Evolutionary conservation across 1,284 basidiomycete species (phyloP), one percentile per base, ranked within the genome.

Genomic region (Anthracocystis setariae): DNA sequence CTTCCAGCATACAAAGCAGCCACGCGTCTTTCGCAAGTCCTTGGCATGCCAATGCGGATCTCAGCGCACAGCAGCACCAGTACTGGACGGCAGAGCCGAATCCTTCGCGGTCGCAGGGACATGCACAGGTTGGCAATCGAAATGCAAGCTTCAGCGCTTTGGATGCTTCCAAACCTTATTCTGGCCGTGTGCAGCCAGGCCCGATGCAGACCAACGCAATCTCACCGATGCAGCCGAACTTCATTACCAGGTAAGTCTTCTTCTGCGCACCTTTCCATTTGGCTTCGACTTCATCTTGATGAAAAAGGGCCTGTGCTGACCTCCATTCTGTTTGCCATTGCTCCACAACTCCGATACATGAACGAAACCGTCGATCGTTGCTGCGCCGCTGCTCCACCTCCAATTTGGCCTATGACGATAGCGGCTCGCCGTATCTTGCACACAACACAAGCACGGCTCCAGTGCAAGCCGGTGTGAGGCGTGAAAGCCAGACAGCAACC

Each of bases 101-200:
- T 27, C 5, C 12, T 37, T 13, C 35, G 12, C 7, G 40, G 9
- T 23, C 12, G 2, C 20, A 42, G 9, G 20, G 40, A 8, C 20
- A 21, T 23, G 40, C 17, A 10, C 40, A 42, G 5, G 10, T 23
- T 23, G 42, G 39, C n/a, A n/a, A 27, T 37, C 44, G 40, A 24
- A 49, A 42, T 23, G 18, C 54, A 21, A 35, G 25, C n/a, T 51
- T 45, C 3, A 56, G 52, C 35, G 50, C 64, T 8, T 66, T 55
- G 56, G 50, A 66, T 37, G 20, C 32, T 7, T 35, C 21, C 46
- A 53, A 58, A 49, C 55, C 55, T 57, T 57, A 53, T 57, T 37
- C 54, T 21, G 35, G 13, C 15, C 43, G 43, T 38, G 46, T 53
- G 62, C 62, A 64, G 42, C 42, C 49, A n/a, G 51, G 25, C 21